Base-by-base conservation (phyloP, 225 moss, liverwort and hornwort species). In the Pseudoscleropodium purum region DNA sequence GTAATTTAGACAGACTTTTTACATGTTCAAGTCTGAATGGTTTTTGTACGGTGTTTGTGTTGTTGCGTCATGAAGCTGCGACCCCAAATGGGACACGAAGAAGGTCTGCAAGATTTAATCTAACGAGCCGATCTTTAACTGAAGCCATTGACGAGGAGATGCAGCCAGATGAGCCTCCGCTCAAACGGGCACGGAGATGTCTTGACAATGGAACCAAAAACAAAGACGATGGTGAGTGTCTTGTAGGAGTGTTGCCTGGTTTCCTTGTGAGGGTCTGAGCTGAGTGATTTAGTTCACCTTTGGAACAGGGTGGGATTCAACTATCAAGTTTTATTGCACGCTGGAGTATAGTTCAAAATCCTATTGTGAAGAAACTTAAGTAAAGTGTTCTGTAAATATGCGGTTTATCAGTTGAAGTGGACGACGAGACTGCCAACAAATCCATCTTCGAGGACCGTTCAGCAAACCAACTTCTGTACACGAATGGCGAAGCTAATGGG, bases 91-190 rank as follows among this genome's bases (percentile, higher is more conserved):
- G 95, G 90, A 93, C 94, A 66, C 97, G 93, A 56, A 95, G 99
- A 91, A 96, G 99, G 91, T 99, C 99, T 87, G 95, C 96, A 66
- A 95, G 99, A 89, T 87, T 99, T 93, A 97, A 83, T 90, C 88
- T 87, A 19, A 93, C 89, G 74, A 92, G 92, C 62, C 92, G 91
- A 88, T 77, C 96, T 72, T 95, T 91, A 88, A 91, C 79, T 77
- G 97, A 95, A 86, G 93, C 90, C 79, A 70, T 79, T 75, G 96
- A 95, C 54, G 90, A 89, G 66, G 97, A 97, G 66, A 74, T 75
- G 63, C 90, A 89, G 64, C 37, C 91, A 56, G 91, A 92, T 70
- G 90, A 88, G 87, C 95, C 94, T 79, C 92, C 88, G 84, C 70
- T 73, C n/a, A 99, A 99, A 92, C 93, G 96, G 72, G 91, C 95